Percentiles rank a stretch among this genome's conserved stretches.
These are phyloP conservation scores for Suillus decipiens DNA, from an alignment of 768 basidiomycete species.

Conservation along the genomic window DNA sequence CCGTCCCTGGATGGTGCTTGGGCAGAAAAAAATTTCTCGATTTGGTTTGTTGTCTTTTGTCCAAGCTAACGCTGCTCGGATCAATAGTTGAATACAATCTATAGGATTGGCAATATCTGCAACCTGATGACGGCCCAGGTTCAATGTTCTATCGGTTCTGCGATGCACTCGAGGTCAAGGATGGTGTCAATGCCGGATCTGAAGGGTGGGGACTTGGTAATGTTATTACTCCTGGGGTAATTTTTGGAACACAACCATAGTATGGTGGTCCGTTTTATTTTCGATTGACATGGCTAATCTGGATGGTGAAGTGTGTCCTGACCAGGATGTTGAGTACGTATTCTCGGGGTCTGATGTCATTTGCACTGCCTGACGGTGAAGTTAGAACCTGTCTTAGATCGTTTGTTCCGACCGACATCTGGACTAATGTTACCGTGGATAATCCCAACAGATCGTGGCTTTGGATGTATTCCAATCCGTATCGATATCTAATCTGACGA, in stretches of 20 bases:
- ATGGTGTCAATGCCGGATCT: constrained; percentile 42
- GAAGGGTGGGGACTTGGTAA: constrained; percentile 64
- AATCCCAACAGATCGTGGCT: constrained; percentile 63
- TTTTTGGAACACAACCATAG: constrained; percentile 52
- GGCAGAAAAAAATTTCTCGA: not conserved
- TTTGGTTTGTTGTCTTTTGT: not conserved
- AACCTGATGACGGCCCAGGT: constrained; percentile 46
- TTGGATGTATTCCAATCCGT: constrained; percentile 44
- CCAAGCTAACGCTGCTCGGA: not conserved
- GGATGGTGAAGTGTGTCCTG: constrained; percentile 50
- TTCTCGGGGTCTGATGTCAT: constrained; percentile 5
- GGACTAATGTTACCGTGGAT: constrained; percentile 56
- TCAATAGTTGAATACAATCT: constrained; percentile 35
- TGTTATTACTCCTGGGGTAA: constrained; percentile 61
- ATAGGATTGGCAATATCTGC: constrained; percentile 69
- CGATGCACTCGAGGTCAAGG: constrained; percentile 40
- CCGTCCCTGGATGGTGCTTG: no score
- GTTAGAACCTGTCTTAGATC: constrained; percentile 43
- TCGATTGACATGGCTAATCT: not conserved
- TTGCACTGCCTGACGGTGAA: constrained; percentile 35
- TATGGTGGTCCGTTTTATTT: constrained; percentile 32
- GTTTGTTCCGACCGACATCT: constrained; percentile 40
- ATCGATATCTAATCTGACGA: constrained; percentile 1
- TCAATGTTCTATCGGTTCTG: constrained; percentile 40
- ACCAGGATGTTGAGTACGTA: constrained; percentile 47